Evolutionary conservation across 2,329 filamentous ascomycete genomes (phyloP), one percentile per base, ranked within the genome.

Genomic region (Golovinomyces cichoracearum): DNA sequence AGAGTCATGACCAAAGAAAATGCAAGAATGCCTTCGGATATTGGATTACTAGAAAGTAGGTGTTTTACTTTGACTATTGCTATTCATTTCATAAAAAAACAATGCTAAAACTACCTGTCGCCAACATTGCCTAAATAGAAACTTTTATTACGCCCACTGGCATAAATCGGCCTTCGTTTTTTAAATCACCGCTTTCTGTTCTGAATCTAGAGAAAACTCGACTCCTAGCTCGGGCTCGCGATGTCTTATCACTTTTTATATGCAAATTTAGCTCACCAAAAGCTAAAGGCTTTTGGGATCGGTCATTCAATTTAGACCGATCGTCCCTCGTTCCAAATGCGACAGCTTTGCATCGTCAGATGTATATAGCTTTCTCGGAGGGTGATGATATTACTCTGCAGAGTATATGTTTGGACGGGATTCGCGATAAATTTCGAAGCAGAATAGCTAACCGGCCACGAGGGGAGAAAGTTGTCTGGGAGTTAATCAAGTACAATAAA

Each of bases 281-380:
- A 22, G 47, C 48, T 26, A 51, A 48, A 33, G 47, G 50, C 17
- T 50, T 51, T 31, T 52, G 45, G 19, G 51, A 53, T 17, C 49
- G 49, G 1, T 57, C 55, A n/a, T 67, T 68, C 57, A 65, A 68
- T 56, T 58, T 68, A 23, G 55, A 62, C 23, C 65, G 64, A 13
- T 54, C 61, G 21, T 58, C 61, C 48, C 63, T 73, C 44, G 60
- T 66, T 7, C 68, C 73, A 1, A 67, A 68, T 0, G 78, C 76
- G 27, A 68, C 72, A 55, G 67, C 65, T 19, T 64, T 80, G 57
- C 76, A 83, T 61, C 63, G 65, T 48, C 63, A 71, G 53, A 72
- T 82, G 67, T 73, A 75, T 55, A 66, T 68, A 50, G 72, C 72
- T 4, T 70, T 80, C 46, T 78, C 78, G 5, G 62, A 63, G 1